These are phyloP conservation scores for Fraxinus albicans DNA, from an alignment of 305 asterid species.

Conservation along the genomic window DNA sequence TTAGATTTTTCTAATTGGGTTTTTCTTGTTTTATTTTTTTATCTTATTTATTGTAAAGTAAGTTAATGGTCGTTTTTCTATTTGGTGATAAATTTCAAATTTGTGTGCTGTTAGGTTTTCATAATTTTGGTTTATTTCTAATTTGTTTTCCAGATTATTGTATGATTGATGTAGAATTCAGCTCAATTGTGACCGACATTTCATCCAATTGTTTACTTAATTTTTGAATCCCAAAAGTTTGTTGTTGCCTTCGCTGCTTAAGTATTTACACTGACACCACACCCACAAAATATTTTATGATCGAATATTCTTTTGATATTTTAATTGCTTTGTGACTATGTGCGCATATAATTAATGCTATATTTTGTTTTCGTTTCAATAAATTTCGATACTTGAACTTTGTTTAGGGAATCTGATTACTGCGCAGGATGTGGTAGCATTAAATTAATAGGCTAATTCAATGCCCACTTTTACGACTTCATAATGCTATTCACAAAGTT, in stretches of 20 bases:
- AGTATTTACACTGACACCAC: not conserved
- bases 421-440: not conserved
- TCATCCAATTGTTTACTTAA: not conserved
- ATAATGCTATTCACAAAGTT: conserved; percentile 22
- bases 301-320: too few relatives aligned
- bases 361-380: too few relatives aligned
- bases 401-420: not conserved
- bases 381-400: not conserved
- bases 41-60: not conserved
- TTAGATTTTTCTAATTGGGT: too few relatives aligned
- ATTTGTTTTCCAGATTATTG: too few relatives aligned
- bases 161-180: conserved; percentile 3
- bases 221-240: conserved; percentile 13
- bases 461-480: not conserved
- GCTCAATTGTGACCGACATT: conserved; percentile 3
- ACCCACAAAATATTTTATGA: not conserved
- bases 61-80: not conserved
- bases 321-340: too few relatives aligned
- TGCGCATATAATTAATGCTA: too few relatives aligned
- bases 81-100: conserved; percentile 1
- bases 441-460: conserved; percentile 6
- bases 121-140: too few relatives aligned
- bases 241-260: conserved; percentile 22
- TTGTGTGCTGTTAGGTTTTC: not conserved
- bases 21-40: too few relatives aligned